Evolutionary conservation across 2,329 filamentous ascomycete genomes (phyloP).

Genomic region (Xylariaceae sp.): DNA sequence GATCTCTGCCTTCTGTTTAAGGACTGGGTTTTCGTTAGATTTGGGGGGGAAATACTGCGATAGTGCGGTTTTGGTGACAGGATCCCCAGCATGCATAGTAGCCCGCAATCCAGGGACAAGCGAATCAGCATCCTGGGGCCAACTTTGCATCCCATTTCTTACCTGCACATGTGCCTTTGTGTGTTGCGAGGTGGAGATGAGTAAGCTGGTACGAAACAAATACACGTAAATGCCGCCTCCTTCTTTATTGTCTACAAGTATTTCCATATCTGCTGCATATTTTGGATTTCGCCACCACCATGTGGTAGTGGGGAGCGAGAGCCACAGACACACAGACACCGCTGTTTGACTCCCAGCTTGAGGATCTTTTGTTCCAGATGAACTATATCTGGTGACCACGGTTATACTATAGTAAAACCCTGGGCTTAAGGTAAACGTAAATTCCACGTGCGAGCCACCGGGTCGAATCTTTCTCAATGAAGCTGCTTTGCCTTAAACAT

Average conservation of each 20-base stretch:
- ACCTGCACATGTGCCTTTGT: constrained; percentile 22
- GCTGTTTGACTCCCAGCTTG: too few relatives aligned
- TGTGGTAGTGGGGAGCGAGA: too few relatives aligned
- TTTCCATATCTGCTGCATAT: too few relatives aligned
- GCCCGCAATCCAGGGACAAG: constrained; percentile 24
- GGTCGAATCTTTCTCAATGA: background rate
- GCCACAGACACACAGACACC: too few relatives aligned
- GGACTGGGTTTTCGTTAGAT: constrained; percentile 1
- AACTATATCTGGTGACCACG: too few relatives aligned
- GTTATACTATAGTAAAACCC: too few relatives aligned
- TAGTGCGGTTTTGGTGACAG: constrained; percentile 9
- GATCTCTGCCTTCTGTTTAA: too few relatives aligned
- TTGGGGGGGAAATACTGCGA: background rate
- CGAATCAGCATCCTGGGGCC: constrained; percentile 23
- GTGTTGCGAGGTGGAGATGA: constrained; percentile 17
- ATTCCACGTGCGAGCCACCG: too few relatives aligned
- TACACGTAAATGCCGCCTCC: constrained; percentile 18
- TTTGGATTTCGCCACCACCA: too few relatives aligned
- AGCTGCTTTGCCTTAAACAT: background rate
- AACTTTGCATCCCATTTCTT: constrained; percentile 6
- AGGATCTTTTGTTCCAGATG: too few relatives aligned
- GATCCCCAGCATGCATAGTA: constrained; percentile 11
- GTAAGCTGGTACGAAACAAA: constrained; percentile 8
- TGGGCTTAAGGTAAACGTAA: too few relatives aligned
- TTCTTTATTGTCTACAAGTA: too few relatives aligned